Percentiles rank a stretch among this genome's conserved stretches.
These are phyloP conservation scores for Schoenoplectus tabernaemontani DNA, from an alignment of 202 grass and related monocot genomes.

Conservation along the genomic window DNA sequence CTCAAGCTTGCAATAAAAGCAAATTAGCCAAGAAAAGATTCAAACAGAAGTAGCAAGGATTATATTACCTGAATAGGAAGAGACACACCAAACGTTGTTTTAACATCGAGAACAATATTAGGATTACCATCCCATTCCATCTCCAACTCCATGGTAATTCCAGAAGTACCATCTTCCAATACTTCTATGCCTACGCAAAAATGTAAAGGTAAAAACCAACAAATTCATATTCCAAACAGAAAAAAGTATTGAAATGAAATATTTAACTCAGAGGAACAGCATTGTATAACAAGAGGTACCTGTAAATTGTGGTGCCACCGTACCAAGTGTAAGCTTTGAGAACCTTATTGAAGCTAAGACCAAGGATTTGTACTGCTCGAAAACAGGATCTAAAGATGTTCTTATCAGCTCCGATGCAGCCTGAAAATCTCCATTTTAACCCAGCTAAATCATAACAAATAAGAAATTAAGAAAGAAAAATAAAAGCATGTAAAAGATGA, in stretches of 20 bases:
- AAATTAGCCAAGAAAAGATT: too few relatives aligned
- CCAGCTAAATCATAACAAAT: slow-evolving; percentile 27
- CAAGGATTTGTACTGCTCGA: slow-evolving; percentile 93
- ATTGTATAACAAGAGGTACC: slow-evolving; percentile 30
- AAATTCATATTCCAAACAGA: neutral
- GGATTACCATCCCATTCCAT: slow-evolving; percentile 99
- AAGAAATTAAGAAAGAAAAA: slow-evolving; percentile 10
- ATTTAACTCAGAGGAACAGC: neutral
- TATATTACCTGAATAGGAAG: slow-evolving; percentile 94
- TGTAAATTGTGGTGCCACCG: slow-evolving; percentile 95
- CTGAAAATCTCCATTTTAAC: slow-evolving; percentile 38
- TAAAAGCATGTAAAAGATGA: slow-evolving; percentile 1
- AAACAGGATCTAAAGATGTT: slow-evolving; percentile 85
- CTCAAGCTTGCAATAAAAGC: too few relatives aligned
- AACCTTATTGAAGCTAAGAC: slow-evolving; percentile 80
- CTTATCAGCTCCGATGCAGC: slow-evolving; percentile 95
- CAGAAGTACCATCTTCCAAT: slow-evolving; percentile 61
- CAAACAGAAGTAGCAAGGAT: too few relatives aligned
- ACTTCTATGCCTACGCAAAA: slow-evolving; percentile 63
- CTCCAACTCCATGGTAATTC: slow-evolving; percentile 82
- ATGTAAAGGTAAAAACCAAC: neutral
- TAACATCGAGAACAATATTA: slow-evolving; percentile 84
- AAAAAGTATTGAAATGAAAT: neutral
- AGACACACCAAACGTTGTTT: slow-evolving; percentile 76
- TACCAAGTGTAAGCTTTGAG: slow-evolving; percentile 93